Conservation (phyloP, 176 grass and related monocot species). For the Carex kokanica region DNA sequence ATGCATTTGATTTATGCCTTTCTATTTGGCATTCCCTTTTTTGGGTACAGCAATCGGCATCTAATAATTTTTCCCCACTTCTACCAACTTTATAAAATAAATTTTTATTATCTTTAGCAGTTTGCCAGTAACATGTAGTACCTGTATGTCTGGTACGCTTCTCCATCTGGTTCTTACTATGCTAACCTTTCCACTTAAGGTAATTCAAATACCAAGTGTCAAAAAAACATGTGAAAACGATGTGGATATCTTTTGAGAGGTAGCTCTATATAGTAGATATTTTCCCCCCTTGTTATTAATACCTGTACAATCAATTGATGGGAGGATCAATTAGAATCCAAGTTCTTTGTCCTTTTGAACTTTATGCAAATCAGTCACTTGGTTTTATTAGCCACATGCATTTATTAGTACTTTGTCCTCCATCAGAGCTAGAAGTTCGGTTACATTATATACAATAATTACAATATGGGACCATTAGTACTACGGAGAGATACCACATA, state of each 20-base stretch:
- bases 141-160: not conserved
- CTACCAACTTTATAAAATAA: not conserved
- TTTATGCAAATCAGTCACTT: constrained; percentile 15
- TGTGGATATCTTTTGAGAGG: not conserved
- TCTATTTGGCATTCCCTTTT: not conserved
- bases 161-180: not conserved
- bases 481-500: not conserved
- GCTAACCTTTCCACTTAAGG: not conserved
- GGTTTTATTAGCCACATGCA: constrained; percentile 13
- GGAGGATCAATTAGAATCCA: constrained; percentile 17
- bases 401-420: not conserved
- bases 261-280: not conserved
- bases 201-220: not conserved
- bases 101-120: not conserved
- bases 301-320: constrained; percentile 12
- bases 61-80: not conserved
- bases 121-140: not conserved
- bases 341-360: constrained; percentile 16
- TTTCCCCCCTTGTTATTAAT: constrained; percentile 15
- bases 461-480: constrained; percentile 3
- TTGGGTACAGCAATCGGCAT: not conserved
- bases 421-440: constrained; percentile 1
- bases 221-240: constrained; percentile 18
- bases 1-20: not conserved
- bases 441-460: constrained; percentile 18